Percentiles rank a stretch among this genome's conserved stretches.
phyloP scores from a whole-genome alignment of 2,329 filamentous ascomycete species.

The Berkeleyomyces rouxiae region DNA sequence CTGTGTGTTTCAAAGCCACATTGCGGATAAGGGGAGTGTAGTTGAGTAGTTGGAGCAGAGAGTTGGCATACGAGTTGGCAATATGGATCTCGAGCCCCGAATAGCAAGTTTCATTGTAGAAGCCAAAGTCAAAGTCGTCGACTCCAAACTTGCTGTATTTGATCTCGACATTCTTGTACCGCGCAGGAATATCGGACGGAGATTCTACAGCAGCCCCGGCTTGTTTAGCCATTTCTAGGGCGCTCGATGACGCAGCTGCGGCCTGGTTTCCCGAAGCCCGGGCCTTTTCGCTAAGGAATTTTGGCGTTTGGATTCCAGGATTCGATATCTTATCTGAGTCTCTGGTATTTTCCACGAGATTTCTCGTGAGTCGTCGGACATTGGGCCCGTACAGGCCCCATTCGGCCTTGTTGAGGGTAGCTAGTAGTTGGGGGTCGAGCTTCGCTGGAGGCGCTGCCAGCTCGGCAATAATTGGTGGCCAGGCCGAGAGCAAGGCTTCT shows the following conservation, averaged over 20 bases:
- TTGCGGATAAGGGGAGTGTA: slow-evolving; percentile 84
- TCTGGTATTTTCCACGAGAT: slow-evolving; percentile 69
- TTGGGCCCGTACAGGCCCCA: slow-evolving; percentile 68
- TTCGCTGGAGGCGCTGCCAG: slow-evolving; percentile 67
- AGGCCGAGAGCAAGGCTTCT: slow-evolving; percentile 71
- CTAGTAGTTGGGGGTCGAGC: slow-evolving; percentile 53
- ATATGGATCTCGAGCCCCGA: slow-evolving; percentile 94
- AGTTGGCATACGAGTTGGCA: slow-evolving; percentile 88
- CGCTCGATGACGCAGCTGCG: slow-evolving; percentile 24
- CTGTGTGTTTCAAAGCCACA: slow-evolving; percentile 72
- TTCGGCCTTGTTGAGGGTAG: slow-evolving; percentile 52
- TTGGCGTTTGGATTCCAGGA: slow-evolving; percentile 55
- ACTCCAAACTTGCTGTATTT: slow-evolving; percentile 98
- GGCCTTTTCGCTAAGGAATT: slow-evolving; percentile 88
- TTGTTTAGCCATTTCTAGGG: slow-evolving; percentile 18
- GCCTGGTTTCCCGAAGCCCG: slow-evolving; percentile 41
- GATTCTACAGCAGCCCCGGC: slow-evolving; percentile 8
- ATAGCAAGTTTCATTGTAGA: slow-evolving; percentile 84
- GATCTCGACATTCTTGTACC: slow-evolving; percentile 91
- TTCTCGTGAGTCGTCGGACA: slow-evolving; percentile 53
- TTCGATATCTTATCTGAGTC: slow-evolving; percentile 41
- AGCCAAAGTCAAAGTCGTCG: slow-evolving; percentile 98
- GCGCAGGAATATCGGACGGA: slow-evolving; percentile 66
- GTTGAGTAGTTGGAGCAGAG: slow-evolving; percentile 76
- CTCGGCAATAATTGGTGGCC: slow-evolving; percentile 76